phyloP scores from a whole-genome alignment of 768 basidiomycete genomes.

The Cyathus striatus region DNA sequence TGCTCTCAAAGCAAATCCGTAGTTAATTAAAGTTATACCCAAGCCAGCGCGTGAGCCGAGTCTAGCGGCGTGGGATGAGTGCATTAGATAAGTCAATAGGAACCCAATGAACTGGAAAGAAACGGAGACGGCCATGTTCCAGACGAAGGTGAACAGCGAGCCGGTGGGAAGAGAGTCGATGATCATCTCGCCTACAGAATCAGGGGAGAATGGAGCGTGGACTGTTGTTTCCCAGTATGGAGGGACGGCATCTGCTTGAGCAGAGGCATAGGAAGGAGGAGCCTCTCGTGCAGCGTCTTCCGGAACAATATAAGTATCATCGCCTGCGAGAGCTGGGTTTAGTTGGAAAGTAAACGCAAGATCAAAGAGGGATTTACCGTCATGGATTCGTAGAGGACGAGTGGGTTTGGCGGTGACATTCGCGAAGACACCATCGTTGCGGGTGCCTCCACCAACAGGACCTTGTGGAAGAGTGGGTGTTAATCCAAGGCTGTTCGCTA shows the following conservation, averaged over 20 bases:
- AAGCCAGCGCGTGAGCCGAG: slow-evolving; percentile 91
- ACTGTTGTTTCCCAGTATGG: slow-evolving; percentile 98
- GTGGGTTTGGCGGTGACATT: slow-evolving; percentile 91
- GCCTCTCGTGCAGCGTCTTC: slow-evolving; percentile 80
- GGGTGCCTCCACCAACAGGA: slow-evolving; percentile 57
- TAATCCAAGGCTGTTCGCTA: slow-evolving; percentile 42
- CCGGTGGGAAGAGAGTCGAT: slow-evolving; percentile 86
- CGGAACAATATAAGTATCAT: slow-evolving; percentile 70
- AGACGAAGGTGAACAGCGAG: slow-evolving; percentile 80
- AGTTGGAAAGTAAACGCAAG: background rate
- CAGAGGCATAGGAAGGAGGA: slow-evolving; percentile 89
- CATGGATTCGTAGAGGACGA: slow-evolving; percentile 49
- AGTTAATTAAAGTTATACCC: slow-evolving; percentile 95
- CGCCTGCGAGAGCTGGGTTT: slow-evolving; percentile 37
- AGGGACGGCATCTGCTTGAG: slow-evolving; percentile 93
- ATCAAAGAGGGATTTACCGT: slow-evolving; percentile 39
- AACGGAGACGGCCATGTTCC: slow-evolving; percentile 89
- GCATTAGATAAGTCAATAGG: slow-evolving; percentile 88
- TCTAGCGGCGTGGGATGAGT: slow-evolving; percentile 89
- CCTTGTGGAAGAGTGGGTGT: slow-evolving; percentile 31
- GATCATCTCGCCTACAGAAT: slow-evolving; percentile 72
- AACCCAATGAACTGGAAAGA: slow-evolving; percentile 98
- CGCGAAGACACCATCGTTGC: slow-evolving; percentile 91
- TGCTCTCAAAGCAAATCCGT: slow-evolving; percentile 77
- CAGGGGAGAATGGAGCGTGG: slow-evolving; percentile 76